Base-by-base conservation (phyloP, 225 moss, liverwort and hornwort genomes). In the Ulota crispa region DNA sequence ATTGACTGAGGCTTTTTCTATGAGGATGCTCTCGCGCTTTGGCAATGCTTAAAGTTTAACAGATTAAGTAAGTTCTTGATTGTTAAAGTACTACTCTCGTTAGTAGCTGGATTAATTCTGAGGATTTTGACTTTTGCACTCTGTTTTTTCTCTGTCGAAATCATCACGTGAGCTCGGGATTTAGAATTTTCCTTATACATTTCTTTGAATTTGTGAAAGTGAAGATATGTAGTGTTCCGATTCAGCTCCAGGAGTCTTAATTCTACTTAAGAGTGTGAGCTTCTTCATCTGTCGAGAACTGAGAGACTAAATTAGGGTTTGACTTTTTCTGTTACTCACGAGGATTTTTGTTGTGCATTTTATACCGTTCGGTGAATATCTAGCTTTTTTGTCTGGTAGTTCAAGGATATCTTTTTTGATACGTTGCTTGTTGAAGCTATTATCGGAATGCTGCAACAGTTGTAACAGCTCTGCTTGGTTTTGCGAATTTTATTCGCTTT, bases 261-360 rank as follows among this genome's bases (percentile, higher is more conserved):
- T n/a, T 41, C 7, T 32, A 18, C n/a, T 57, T 9, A 24, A 34
- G 74, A 39, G 39, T 39, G 39, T 69, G 81, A 64, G 36, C 63
- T 65, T 70, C 67, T 8, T 68, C 55, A 36, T 37, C 65, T 50
- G 36, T 39, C 15, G 59, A 57, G 56, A 59, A 73, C 54, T 30
- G 10, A 52, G 80, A 14, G 57, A 55, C 9, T 57, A 31, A 64
- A 75, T 81, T 87, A 87, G 87, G 84, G 87, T 79, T 84, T 70
- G 31, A 24, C 3, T 42, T 43, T 24, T 72, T 80, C 50, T 8
- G 45, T 64, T 47, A 60, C 62, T 45, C 23, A 39, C 16, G 78
- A 64, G 64, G 59, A 70, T 68, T 64, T 64, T 19, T 19, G 10
- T 26, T 47, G 36, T 77, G 65, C 72, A 75, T 28, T 41, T 68